Base-by-base conservation (phyloP, 352 stramenopile genomes). In the Phytopythium kandeliae region DNA sequence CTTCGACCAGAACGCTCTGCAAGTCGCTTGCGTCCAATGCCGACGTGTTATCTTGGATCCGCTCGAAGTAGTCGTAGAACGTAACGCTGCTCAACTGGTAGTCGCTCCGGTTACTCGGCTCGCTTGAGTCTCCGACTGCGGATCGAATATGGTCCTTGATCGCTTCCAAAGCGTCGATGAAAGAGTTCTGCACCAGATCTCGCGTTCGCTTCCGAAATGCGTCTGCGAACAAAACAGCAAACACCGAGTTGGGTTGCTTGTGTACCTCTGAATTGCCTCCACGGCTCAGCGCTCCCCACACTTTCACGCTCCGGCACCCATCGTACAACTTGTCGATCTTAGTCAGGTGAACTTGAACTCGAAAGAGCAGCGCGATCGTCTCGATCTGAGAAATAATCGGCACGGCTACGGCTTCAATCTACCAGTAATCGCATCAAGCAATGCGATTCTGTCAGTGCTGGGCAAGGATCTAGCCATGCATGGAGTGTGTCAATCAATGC, bases 51-150 rank as follows among this genome's bases (percentile, higher is more conserved):
- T 78, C 77, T 48, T 88, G 75, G 33, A 92, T 90, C 16, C 34
- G 65, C 36, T 88, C 73, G 51, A 92, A 92, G 49, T 78, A 77
- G 33, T 89, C 67, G 49, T 89, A 92, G 43, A 90, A 92, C n/a
- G 69, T 71, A 22, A 89, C 49, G 24, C 63, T 69, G 19, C 51
- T 67, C 21, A 92, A 54, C 2, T 65, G 66, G 15, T 59, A 63
- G 8, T 69, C 51, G 25, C 34, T 63, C 48, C 48, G 53, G 38
- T 61, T 50, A 16, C 54, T 58, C 17, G 62, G 49, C 34, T 38
- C 56, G 17, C 57, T 51, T 2, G 62, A 57, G 13, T 65, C 57
- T 24, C 63, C 58, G 19, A 87, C 47, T 16, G 57, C 74, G 4
- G 43, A 51, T 21, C 71, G 72, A 28, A 92, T 74, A 41, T 89